Evolutionary conservation across 768 basidiomycete species (phyloP), one percentile per base, ranked within the genome.

Genomic region (Gymnopilus dilepis): DNA sequence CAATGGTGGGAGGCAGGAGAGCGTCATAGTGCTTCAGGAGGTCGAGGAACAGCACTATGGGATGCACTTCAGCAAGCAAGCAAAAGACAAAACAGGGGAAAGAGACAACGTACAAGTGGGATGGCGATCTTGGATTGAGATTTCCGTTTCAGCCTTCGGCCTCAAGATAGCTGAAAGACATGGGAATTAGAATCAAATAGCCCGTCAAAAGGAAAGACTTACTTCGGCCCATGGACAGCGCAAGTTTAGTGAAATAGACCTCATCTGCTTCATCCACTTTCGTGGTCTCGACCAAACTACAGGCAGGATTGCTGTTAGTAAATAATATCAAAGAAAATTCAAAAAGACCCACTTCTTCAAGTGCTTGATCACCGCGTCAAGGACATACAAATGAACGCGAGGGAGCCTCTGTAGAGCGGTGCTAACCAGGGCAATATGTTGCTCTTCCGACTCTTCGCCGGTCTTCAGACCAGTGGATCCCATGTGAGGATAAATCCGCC

Each of bases 81-180:
- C 45, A 38, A 40, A 52, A 7, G 42, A n/a, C n/a, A n/a, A n/a
- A 11, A 45, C 9, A 48, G 30, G 9, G 12, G 51, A 1, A 8
- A 37, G 3, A 30, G 11, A 42, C 40, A 24, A 78, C 86, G 66
- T 73, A 90, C 92, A 76, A 15, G 90, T 84, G 54, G 94, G 87
- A 77, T 97, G 90, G 40, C 94, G 91, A 72, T 95, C 95, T 73
- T 97, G 94, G 62, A 99, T 89, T 3, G 95, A 94, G 24, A 95
- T 72, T 58, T 94, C 86, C 5, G 87, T 89, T 71, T 98, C 95
- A 40, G 80, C 69, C 74, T 88, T 91, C 19, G 97, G 97, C 26
- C 95, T 81, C 31, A 97, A 78, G 48, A 98, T 83, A 28, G 86
- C 93, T 95, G 63, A 6, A 48, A 41, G 33, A 26, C 11, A 15